These are phyloP conservation scores for Scleroderma bovista DNA, from an alignment of 768 basidiomycete genomes.

Conservation along the genomic window DNA sequence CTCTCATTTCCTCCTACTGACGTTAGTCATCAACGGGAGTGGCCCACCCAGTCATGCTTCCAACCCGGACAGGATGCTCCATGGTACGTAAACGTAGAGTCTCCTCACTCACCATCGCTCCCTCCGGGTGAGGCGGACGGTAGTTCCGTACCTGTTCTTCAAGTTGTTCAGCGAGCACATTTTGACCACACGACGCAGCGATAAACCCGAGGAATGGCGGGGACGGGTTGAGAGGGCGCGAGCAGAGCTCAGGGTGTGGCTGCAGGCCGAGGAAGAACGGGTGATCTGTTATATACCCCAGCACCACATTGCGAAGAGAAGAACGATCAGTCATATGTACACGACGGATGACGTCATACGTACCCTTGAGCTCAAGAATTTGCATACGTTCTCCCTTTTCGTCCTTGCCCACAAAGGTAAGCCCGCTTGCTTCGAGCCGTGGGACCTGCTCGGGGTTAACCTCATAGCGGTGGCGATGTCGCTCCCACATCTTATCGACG, in stretches of 20 bases:
- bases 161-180: slow-evolving; percentile 66
- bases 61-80: slow-evolving; percentile 23
- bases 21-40: slow-evolving; percentile 17
- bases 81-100: slow-evolving; percentile 36
- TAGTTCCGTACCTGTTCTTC: slow-evolving; percentile 55
- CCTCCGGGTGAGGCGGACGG: slow-evolving; percentile 70
- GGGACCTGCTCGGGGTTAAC: slow-evolving; percentile 88
- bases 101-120: slow-evolving; percentile 69
- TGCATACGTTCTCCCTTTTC: slow-evolving; percentile 98
- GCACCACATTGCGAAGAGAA: too few species aligned
- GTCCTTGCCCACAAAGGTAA: slow-evolving; percentile 83
- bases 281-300: slow-evolving; percentile 54
- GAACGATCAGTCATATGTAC: not conserved
- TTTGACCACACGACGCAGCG: slow-evolving; percentile 60
- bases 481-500: slow-evolving; percentile 82
- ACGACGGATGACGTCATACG: slow-evolving; percentile 15
- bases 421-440: slow-evolving; percentile 61
- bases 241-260: slow-evolving; percentile 98
- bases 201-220: slow-evolving; percentile 97
- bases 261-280: slow-evolving; percentile 93
- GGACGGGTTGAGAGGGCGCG: slow-evolving; percentile 94
- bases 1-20: not conserved
- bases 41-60: slow-evolving; percentile 17
- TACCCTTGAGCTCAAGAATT: slow-evolving; percentile 80
- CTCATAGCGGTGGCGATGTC: slow-evolving; percentile 94